phyloP scores from a whole-genome alignment of 176 grass and related monocot genomes.

The Carex kokanica region DNA sequence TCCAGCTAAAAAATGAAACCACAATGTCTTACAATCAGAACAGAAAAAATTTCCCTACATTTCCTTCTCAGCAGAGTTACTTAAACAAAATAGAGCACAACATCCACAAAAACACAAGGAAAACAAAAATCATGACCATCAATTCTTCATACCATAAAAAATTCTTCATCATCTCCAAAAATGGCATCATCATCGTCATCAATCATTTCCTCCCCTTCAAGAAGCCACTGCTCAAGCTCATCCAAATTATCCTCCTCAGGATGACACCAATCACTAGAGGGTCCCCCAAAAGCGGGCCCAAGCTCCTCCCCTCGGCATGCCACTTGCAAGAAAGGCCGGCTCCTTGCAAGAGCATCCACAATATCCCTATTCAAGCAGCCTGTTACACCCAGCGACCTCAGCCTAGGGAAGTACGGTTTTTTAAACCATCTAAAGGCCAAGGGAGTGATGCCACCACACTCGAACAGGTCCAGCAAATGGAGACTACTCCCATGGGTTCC shows the following conservation, averaged over 20 bases:
- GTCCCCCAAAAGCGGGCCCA: slow-evolving; percentile 48
- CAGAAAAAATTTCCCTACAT: no score
- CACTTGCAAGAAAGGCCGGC: slow-evolving; percentile 78
- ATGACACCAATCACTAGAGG: slow-evolving; percentile 54
- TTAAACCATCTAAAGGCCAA: slow-evolving; percentile 89
- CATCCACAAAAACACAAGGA: not conserved
- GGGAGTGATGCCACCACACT: slow-evolving; percentile 70
- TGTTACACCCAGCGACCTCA: slow-evolving; percentile 73
- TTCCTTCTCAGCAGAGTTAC: no score
- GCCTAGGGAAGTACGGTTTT: slow-evolving; percentile 81
- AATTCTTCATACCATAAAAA: slow-evolving; percentile 37
- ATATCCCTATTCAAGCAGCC: slow-evolving; percentile 87
- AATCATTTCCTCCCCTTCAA: slow-evolving; percentile 33
- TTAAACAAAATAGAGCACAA: not conserved
- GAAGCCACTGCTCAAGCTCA: slow-evolving; percentile 80
- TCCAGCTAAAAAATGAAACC: no score
- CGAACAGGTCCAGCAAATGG: slow-evolving; percentile 69
- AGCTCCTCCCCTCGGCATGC: slow-evolving; percentile 70
- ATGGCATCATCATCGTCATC: slow-evolving; percentile 23
- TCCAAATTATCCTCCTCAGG: slow-evolving; percentile 67
- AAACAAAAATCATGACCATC: slow-evolving; percentile 12
- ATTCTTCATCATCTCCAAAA: slow-evolving; percentile 30
- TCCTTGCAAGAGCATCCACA: slow-evolving; percentile 69
- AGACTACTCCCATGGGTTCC: slow-evolving; percentile 63
- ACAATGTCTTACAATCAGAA: no score